Evolutionary conservation across 768 basidiomycete genomes (phyloP).

Genomic region (Fistulinella prunicolor): DNA sequence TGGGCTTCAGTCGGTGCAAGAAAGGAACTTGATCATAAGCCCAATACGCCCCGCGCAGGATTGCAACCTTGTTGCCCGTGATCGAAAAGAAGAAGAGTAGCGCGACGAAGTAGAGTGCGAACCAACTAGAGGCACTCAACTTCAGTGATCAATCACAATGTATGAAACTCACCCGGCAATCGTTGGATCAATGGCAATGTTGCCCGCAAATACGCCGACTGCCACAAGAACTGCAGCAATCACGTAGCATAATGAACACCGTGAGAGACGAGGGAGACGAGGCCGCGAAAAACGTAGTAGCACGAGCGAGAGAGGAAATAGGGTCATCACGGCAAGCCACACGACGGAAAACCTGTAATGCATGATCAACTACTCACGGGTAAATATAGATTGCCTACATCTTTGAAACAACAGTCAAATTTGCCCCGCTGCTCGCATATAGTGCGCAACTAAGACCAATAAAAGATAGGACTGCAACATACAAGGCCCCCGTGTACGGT

Average conservation of each 20-base stretch:
- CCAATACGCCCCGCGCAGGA: constrained; percentile 59
- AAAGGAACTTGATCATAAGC: constrained; percentile 55
- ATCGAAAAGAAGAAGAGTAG: constrained; percentile 46
- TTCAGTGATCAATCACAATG: background rate
- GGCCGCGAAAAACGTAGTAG: constrained; percentile 65
- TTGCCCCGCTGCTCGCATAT: constrained; percentile 57
- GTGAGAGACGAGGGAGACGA: constrained; percentile 44
- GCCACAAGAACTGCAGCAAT: constrained; percentile 42
- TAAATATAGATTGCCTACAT: constrained; percentile 39
- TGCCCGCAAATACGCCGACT: constrained; percentile 50
- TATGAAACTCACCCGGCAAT: constrained; percentile 47
- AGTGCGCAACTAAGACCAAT: constrained; percentile 46
- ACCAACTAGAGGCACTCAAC: constrained; percentile 44
- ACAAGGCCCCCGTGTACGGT: constrained; percentile 50
- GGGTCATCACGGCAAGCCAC: constrained; percentile 62
- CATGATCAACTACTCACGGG: constrained; percentile 1
- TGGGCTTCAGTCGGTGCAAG: constrained; percentile 40
- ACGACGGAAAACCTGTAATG: constrained; percentile 56
- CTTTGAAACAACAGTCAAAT: constrained; percentile 51
- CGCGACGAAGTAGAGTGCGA: constrained; percentile 56
- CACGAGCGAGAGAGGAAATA: constrained; percentile 61
- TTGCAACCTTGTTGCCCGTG: constrained; percentile 51
- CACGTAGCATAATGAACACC: constrained; percentile 41
- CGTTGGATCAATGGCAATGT: constrained; percentile 53
- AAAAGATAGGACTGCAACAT: constrained; percentile 51